Evolutionary conservation across 352 stramenopile species (phyloP), one percentile per base, ranked within the genome.

Genomic region (Pythium rishiriense): DNA sequence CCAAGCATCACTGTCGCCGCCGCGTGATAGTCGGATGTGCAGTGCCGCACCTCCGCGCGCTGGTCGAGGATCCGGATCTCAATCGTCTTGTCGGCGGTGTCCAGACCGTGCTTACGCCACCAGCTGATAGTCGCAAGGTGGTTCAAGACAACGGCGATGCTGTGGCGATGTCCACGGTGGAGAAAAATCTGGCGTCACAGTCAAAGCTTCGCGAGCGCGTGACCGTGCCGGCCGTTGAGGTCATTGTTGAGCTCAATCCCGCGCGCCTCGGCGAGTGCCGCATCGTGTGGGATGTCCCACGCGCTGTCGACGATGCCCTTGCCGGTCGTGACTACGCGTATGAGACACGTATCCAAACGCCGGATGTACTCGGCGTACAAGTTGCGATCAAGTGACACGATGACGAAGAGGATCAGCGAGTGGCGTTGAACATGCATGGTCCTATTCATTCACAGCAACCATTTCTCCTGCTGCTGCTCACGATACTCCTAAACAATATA

Each of bases 11-110:
- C 64, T 78, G 89, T n/a, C 84, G 87, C 19, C 87, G 90, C 14
- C 35, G 35, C 24, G 73, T 88, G 17, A 59, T 97, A 33, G 86
- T 96, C 24, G 87, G 87, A 5, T 92, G 76, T 56, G 82, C 87
- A 3, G 84, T 94, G 49, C 87, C 85, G 31, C 75, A 93, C 58
- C 75, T 97, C 22, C 68, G 75, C 10, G 72, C 73, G 51, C 52
- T 97, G 15, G 65, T 97, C 7, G 85, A 91, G 56, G 96, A 97
- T 67, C 62, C 64, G 17, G 73, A 90, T 2, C 68, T 97, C 21
- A 78, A 75, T 21, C 82, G 76, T 0, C 62, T 96, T 0, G 57
- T 97, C 0, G 87, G 87, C 10, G 88, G 87, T 3, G 69, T 85
- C 3, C 73, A 92, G 10, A 76, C 70, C 2, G 78, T 49, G n/a